A percentile compares a stretch with the other conserved stretches of the same genome.
Evolutionary conservation across 2,329 filamentous ascomycete species (phyloP).

Genomic region (Diaporthe vaccinii): DNA sequence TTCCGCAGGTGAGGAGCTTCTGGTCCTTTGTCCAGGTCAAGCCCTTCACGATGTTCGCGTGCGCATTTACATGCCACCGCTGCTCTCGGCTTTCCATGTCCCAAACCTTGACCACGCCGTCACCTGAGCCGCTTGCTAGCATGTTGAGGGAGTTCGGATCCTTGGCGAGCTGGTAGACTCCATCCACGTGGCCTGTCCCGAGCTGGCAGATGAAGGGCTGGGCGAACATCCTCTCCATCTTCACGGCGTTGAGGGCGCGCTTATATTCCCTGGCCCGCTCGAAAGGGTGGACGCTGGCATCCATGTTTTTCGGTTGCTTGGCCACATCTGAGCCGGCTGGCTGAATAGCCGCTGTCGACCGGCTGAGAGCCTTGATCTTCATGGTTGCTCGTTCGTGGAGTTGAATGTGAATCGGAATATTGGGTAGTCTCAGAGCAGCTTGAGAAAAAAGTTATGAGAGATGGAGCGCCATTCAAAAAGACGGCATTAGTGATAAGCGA

Average conservation of each 20-base stretch:
- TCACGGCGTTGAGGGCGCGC: conserved; percentile 79
- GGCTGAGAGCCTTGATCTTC: conserved; percentile 51
- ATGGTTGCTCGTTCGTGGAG: neutral
- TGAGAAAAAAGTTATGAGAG: conserved; percentile 5
- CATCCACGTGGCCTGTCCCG: conserved; percentile 92
- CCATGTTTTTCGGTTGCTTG: conserved; percentile 53
- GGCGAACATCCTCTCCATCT: conserved; percentile 91
- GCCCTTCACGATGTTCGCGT: conserved; percentile 94
- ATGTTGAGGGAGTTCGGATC: conserved; percentile 81
- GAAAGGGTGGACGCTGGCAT: conserved; percentile 90
- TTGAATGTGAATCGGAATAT: neutral
- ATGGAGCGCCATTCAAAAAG: neutral
- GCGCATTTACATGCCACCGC: conserved; percentile 80
- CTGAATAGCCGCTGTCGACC: conserved; percentile 48
- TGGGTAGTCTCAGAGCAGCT: neutral
- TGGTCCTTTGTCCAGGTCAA: conserved; percentile 89
- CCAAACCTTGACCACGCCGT: conserved; percentile 87
- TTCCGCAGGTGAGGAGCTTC: conserved; percentile 88
- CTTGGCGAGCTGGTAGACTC: conserved; percentile 85
- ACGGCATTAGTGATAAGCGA: conserved; percentile 24
- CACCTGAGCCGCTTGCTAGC: conserved; percentile 87
- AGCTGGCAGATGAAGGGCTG: conserved; percentile 84
- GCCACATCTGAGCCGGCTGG: conserved; percentile 49
- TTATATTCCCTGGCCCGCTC: conserved; percentile 91
- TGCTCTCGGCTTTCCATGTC: conserved; percentile 77